Evolutionary conservation across 345 rosid genomes (phyloP), one percentile per base, ranked within the genome.

Genomic region (Atalantia buxifolia): DNA sequence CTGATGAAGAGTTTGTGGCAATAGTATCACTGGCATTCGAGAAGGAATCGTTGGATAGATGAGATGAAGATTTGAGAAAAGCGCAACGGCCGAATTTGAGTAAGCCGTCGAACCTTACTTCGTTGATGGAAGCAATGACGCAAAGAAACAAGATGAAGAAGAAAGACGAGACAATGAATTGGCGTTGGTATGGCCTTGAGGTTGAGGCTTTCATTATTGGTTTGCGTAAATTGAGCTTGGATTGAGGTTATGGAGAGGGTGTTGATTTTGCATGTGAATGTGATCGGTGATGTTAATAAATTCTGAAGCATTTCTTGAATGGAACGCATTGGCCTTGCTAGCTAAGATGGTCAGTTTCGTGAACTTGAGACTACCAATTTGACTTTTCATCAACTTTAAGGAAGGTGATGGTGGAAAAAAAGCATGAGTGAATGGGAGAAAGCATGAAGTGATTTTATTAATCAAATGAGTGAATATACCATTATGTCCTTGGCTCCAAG

Each of bases 111-210:
- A 88, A 87, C 48, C 91, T 82, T 31, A 90, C 6, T 70, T 91
- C 89, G 68, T 88, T 90, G 84, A 90, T 75, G 63, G 87, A 88
- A 80, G 91, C 92, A 70, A 93, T 66, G 21, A 86, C 57, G 61
- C 97, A 91, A 1, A 93, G 88, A 78, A 89, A 84, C 25, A 90
- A 38, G 83, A 93, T 89, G 86, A 88, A 91, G 85, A 84, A 72
- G 77, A 93, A 66, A 76, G 92, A 90, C 16, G 82, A 76, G 80
- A 93, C 60, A 5, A 90, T 81, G 83, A 89, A 85, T n/a, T 83
- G 81, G n/a, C 76, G 80, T 0, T 78, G 76, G 38, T 83, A 71
- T 3, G 80, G 57, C 56, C 69, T 88, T 12, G 81, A 61, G 72
- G 24, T 87, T 9, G 81, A 61, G 72, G 24, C 40, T 65, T 80